phyloP scores from a whole-genome alignment of 441 rosid genomes.

The Jatropha multifida region DNA sequence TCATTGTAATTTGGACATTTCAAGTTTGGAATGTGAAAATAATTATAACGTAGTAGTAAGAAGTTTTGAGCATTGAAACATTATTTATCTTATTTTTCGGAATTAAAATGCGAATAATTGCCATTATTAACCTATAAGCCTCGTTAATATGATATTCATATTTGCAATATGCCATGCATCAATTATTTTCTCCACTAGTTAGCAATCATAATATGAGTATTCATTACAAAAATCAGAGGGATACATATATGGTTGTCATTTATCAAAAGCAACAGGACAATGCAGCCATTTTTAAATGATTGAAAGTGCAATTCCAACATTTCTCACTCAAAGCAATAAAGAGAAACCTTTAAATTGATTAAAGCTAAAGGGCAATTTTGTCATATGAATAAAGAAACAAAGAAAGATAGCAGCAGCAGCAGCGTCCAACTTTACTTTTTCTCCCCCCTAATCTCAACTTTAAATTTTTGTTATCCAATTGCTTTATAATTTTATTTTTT shows the following conservation, averaged over 20 bases:
- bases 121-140: not conserved
- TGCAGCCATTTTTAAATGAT: slow-evolving; percentile 37
- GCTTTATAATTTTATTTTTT: slow-evolving; percentile 21
- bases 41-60: too few species aligned
- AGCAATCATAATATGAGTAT: slow-evolving; percentile 5
- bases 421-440: slow-evolving; percentile 40
- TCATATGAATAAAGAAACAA: slow-evolving; percentile 30
- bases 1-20: not conserved
- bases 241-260: slow-evolving; percentile 26
- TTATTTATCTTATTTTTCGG: not conserved
- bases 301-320: slow-evolving; percentile 48
- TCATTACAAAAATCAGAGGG: not conserved
- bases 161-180: slow-evolving; percentile 1
- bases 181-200: slow-evolving; percentile 17
- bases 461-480: slow-evolving; percentile 52
- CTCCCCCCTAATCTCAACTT: slow-evolving; percentile 24
- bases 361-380: slow-evolving; percentile 59
- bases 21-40: not conserved
- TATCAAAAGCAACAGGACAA: slow-evolving; percentile 40
- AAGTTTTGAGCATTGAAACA: not conserved
- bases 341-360: slow-evolving; percentile 31
- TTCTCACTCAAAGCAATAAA: slow-evolving; percentile 51
- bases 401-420: slow-evolving; percentile 20
- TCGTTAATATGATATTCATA: not conserved
- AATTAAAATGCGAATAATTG: not conserved